phyloP scores from a whole-genome alignment of 345 rosid species.

The Lepidium aucheri region DNA sequence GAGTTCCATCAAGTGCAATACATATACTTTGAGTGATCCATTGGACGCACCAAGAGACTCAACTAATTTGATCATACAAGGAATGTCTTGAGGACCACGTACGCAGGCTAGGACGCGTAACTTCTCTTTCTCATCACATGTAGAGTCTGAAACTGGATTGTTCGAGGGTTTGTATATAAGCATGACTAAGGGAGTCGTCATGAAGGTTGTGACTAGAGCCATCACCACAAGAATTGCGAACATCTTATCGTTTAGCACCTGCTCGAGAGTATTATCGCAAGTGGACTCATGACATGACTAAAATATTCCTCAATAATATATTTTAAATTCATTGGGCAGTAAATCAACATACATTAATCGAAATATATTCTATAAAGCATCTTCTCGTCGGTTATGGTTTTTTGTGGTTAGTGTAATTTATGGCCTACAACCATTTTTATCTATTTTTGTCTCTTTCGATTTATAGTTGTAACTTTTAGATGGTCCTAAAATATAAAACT shows the following conservation, averaged over 20 bases:
- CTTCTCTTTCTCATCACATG: background rate
- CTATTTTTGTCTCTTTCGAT: background rate
- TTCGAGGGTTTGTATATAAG: background rate
- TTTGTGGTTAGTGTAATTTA: background rate
- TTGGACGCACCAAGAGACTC: conserved; percentile 5
- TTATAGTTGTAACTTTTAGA: background rate
- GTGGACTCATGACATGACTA: background rate
- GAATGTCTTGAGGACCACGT: background rate
- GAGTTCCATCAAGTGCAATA: background rate
- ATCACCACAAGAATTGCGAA: background rate
- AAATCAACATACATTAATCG: background rate
- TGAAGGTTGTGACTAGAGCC: background rate
- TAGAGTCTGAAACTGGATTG: background rate
- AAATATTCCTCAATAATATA: background rate
- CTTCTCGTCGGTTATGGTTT: background rate
- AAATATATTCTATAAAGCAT: too few relatives aligned
- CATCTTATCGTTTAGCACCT: background rate
- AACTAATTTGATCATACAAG: background rate
- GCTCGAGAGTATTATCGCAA: background rate
- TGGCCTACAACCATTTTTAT: background rate
- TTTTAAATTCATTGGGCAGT: background rate
- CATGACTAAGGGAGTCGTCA: background rate
- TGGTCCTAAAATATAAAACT: too few relatives aligned
- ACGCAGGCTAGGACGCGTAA: conserved; percentile 12
- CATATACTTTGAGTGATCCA: conserved; percentile 1